A percentile compares a stretch with the other conserved stretches of the same genome.
Evolutionary conservation across 75 land plant genomes (phyloP).

Genomic region (Pinus albicaulis): DNA sequence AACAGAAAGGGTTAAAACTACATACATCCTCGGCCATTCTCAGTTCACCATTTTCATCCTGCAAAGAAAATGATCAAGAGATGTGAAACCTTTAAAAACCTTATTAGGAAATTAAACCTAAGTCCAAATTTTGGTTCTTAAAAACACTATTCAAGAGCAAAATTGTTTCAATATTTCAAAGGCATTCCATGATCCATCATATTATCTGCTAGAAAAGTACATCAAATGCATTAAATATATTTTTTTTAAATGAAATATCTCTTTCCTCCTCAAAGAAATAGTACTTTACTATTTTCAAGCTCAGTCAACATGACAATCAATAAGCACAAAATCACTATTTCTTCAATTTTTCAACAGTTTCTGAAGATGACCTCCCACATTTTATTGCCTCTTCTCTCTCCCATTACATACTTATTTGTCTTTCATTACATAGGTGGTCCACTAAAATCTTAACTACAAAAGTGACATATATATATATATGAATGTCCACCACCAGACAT

Average conservation of each 20-base stretch:
- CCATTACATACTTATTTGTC: too few species aligned
- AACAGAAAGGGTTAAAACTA: neutral
- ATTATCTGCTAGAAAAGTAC: neutral
- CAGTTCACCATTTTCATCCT: constrained; percentile 59
- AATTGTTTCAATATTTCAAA: too few species aligned
- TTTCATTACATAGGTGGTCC: neutral
- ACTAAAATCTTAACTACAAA: neutral
- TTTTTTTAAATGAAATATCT: too few species aligned
- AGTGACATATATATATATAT: neutral
- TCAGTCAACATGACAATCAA: too few species aligned
- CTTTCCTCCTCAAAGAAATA: too few species aligned
- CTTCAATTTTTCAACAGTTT: too few species aligned
- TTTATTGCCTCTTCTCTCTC: too few species aligned
- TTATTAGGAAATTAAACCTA: neutral
- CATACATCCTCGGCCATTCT: constrained; percentile 88
- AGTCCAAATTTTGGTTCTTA: neutral
- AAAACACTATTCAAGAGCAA: neutral
- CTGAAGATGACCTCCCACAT: too few species aligned
- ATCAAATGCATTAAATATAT: too few species aligned
- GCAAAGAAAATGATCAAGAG: constrained; percentile 20
- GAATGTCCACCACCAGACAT: neutral
- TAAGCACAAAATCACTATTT: too few species aligned
- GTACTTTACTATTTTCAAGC: too few species aligned
- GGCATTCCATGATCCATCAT: neutral
- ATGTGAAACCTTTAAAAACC: neutral